Base-by-base conservation (phyloP, 768 basidiomycete species). In the Macrolepiota albuminosa region DNA sequence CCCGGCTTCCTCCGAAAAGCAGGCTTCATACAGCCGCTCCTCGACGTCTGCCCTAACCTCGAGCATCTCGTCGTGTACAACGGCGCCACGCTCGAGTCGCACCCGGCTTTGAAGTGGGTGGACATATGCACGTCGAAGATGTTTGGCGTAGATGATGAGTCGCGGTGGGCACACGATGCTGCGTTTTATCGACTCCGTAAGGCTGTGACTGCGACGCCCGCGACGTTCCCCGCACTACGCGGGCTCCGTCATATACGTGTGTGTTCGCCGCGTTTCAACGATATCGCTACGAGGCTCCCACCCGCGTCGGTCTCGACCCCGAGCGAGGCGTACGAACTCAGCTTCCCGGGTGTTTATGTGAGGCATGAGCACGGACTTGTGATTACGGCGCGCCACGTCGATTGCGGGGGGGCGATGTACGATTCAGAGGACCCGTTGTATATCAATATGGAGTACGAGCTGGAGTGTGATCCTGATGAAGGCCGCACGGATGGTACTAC, bases 21-120 rank as follows among this genome's bases (percentile, higher is more conserved):
- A 18, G 54, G 55, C 4, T 39, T 51, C 4, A 36, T 63, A 26
- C 59, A 60, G 18, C 39, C 37, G 13, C 26, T 60, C 7, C 51
- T 60, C 11, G 55, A 56, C 31, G 42, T 40, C 18, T 63, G 62
- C 29, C 56, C 62, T 5, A 61, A 54, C 10, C 53, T 61, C 13
- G 60, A 63, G 24, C 62, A 63, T 39, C 10, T 63, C n/a, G 60
- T 64, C 8, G 42, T 58, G 31, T 55, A 61, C 36, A 57, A 57
- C 21, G 50, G 60, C n/a, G 53, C 54, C n/a, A n/a, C 29, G 2
- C 13, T 53, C 1, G 48, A 54, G 13, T 55, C 48, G 1, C 63
- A 64, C 53, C 57, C 53, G 6, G 61, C 31, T 5, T 48, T 64
- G 3, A 57, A 61, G 18, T 61, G 60, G 60, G 50, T 63, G 6